Conservation (phyloP, 768 basidiomycete species). For the Suillus variegatus region DNA sequence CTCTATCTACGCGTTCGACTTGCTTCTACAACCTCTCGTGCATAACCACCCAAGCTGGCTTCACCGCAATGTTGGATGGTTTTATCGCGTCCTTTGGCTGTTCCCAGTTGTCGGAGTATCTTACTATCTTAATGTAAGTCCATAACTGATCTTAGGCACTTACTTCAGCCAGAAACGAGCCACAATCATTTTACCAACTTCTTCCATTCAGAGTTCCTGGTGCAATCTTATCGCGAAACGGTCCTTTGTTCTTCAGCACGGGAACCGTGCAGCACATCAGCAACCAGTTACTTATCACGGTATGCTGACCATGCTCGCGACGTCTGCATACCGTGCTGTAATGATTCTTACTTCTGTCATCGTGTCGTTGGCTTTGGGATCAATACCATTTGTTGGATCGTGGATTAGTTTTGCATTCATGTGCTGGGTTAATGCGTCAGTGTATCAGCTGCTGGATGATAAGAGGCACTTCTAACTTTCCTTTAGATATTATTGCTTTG, state of each 20-base stretch:
- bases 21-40: constrained; percentile 68
- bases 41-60: constrained; percentile 64
- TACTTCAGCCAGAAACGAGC: background rate
- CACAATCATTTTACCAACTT: background rate
- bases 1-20: constrained; percentile 77
- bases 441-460: constrained; percentile 23
- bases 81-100: constrained; percentile 79
- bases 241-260: constrained; percentile 70
- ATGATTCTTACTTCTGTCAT: constrained; percentile 80
- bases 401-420: constrained; percentile 67
- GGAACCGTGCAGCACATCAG: constrained; percentile 52
- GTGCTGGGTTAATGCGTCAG: constrained; percentile 88
- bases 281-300: constrained; percentile 65
- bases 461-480: constrained; percentile 6
- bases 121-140: constrained; percentile 79
- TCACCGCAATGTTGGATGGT: constrained; percentile 71
- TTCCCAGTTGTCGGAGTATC: constrained; percentile 74
- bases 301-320: constrained; percentile 72
- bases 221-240: constrained; percentile 75
- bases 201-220: constrained; percentile 64
- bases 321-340: constrained; percentile 78
- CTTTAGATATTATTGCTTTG: constrained; percentile 84
- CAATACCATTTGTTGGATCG: constrained; percentile 67
- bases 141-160: background rate
- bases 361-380: constrained; percentile 62